These are phyloP conservation scores for Durio zibethinus DNA, from an alignment of 345 rosid genomes.

Conservation along the genomic window DNA sequence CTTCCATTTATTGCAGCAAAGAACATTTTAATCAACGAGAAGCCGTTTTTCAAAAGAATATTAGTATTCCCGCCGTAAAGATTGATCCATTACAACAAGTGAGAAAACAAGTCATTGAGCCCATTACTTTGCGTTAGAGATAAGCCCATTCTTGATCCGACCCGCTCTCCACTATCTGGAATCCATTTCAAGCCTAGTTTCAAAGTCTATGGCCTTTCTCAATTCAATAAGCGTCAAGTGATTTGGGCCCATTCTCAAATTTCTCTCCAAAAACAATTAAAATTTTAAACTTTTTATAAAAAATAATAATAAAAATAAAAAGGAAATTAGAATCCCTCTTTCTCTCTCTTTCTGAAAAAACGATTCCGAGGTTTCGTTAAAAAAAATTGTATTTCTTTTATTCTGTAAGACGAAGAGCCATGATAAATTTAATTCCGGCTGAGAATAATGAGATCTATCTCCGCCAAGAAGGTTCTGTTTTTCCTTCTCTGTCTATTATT, in stretches of 20 bases:
- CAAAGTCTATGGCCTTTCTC: neutral
- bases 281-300: too few relatives aligned
- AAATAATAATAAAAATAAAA: neutral
- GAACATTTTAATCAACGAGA: too few relatives aligned
- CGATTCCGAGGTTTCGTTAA: neutral
- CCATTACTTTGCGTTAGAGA: neutral
- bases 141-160: neutral
- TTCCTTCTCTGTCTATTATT: neutral
- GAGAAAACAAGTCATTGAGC: neutral
- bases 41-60: too few relatives aligned
- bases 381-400: neutral
- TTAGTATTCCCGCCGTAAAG: neutral
- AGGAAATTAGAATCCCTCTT: neutral
- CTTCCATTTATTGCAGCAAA: too few relatives aligned
- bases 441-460: constrained; percentile 12
- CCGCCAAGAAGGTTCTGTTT: neutral
- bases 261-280: too few relatives aligned
- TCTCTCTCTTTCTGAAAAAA: neutral
- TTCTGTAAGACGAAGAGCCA: neutral
- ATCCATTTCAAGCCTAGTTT: too few relatives aligned
- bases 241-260: neutral
- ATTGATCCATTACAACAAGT: too few relatives aligned
- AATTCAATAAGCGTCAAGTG: too few relatives aligned
- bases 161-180: too few relatives aligned
- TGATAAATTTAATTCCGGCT: neutral